Evolutionary conservation across 305 asterid genomes (phyloP).

Genomic region (Solanum aculeatissimum): DNA sequence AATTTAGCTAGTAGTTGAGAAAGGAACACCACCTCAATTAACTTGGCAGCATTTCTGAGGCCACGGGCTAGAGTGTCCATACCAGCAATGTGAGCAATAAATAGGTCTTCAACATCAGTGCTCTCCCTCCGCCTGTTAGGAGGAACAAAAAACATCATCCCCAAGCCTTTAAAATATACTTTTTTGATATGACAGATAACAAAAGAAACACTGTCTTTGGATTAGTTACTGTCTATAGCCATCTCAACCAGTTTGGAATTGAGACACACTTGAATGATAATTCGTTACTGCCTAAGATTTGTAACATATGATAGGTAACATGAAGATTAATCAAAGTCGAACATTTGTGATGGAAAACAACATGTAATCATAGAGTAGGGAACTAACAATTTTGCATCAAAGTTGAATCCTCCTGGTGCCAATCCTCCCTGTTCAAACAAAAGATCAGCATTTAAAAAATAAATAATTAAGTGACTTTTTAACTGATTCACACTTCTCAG

Average conservation of each 20-base stretch:
- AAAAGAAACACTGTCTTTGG: background rate
- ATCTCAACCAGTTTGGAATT: background rate
- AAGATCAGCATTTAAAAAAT: background rate
- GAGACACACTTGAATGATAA: background rate
- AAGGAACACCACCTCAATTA: conserved; percentile 45
- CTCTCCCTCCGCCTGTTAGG: conserved; percentile 83
- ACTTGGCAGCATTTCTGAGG: conserved; percentile 78
- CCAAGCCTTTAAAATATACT: background rate
- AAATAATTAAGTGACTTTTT: background rate
- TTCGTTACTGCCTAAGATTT: background rate
- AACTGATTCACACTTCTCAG: background rate
- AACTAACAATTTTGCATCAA: conserved; percentile 86
- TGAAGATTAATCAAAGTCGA: background rate
- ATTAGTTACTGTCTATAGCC: background rate
- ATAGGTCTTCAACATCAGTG: conserved; percentile 87
- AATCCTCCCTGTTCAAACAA: conserved; percentile 58
- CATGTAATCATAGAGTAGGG: background rate
- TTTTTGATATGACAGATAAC: background rate
- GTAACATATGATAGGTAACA: background rate
- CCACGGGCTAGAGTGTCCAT: conserved; percentile 99
- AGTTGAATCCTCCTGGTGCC: conserved; percentile 97
- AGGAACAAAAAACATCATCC: background rate
- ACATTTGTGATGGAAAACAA: background rate
- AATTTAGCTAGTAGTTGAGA: background rate
- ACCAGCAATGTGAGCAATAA: conserved; percentile 90